These are phyloP conservation scores for Exophiala sideris DNA, from an alignment of 2,329 filamentous ascomycete genomes.

Conservation along the genomic window DNA sequence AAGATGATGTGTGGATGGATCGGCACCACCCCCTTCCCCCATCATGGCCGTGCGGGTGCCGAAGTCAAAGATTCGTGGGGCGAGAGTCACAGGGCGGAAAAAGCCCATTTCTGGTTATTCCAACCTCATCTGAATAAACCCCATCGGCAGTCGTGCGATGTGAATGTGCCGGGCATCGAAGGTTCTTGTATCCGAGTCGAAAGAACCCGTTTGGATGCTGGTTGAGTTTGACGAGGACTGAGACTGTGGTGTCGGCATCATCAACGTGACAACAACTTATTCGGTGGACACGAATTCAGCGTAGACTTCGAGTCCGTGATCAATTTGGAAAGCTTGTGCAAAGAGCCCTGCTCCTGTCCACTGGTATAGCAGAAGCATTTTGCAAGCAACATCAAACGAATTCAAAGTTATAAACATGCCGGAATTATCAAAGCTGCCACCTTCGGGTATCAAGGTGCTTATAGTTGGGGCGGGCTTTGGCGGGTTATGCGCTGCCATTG, in stretches of 20 bases:
- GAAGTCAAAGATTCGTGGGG: conserved; percentile 4
- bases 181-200: background rate
- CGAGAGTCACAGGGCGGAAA: conserved; percentile 12
- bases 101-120: conserved; percentile 6
- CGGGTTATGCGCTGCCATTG: conserved; percentile 35
- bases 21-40: background rate
- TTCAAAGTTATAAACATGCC: conserved; percentile 9
- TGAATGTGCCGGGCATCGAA: background rate
- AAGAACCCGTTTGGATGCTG: too few species aligned
- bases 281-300: background rate
- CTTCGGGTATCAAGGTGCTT: conserved; percentile 48
- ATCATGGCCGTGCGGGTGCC: background rate
- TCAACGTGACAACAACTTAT: background rate
- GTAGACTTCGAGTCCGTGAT: background rate
- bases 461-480: conserved; percentile 48
- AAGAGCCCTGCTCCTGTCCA: too few species aligned
- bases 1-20: background rate
- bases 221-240: background rate
- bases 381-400: background rate
- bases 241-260: too few species aligned
- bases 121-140: background rate
- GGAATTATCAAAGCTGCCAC: conserved; percentile 24
- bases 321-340: background rate
- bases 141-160: conserved; percentile 17
- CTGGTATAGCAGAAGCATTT: too few species aligned